Evolutionary conservation across 768 basidiomycete genomes (phyloP), one percentile per base, ranked within the genome.

Genomic region (Suillus spraguei): DNA sequence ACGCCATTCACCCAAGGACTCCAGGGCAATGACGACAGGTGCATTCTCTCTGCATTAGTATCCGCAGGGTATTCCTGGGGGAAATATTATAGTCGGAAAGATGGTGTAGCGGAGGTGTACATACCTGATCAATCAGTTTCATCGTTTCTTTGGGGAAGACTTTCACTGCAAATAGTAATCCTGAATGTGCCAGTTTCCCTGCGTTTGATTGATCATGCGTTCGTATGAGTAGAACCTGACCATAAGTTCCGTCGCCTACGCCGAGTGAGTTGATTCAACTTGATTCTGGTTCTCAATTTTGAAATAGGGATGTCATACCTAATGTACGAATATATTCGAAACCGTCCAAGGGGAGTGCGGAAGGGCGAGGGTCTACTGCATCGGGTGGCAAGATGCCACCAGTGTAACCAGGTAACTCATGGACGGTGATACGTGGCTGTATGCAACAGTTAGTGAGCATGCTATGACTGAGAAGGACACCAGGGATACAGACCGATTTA

Each of bases 1-100:
- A 85, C 70, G 4, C 83, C 83, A 9, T 76, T 74, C 39, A 86
- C 69, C 74, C 85, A 88, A 0, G 86, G 81, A 60, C 78, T 81
- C 87, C 86, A 87, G 5, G 78, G 77, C 24, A 87, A 72, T 52
- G 66, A 64, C 17, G 70, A 68, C 11, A 88, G 80, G 17, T 67
- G 64, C 20, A 68, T 67, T 36, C 81, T 78, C 73, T 88, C 87
- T 5, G 68, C 62, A 63, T 83, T 71, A 42, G 79, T 78, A 8
- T 73, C 71, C 1, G 64, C 62, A 32, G 73, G 67, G 38, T 72
- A 64, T 50, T 64, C 55, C 78, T 78, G 47, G 5, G 14, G 14
- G 47, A 14, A 24, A 11, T 60, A 16, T 47, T 32, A 53, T 60
- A 24, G 66, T 52, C 63, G 36, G 47, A 46, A 46, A 39, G 32